A percentile compares a stretch with the other conserved stretches of the same genome.
phyloP scores from a whole-genome alignment of 2,329 filamentous ascomycete genomes.

The Xylaria arbuscula region DNA sequence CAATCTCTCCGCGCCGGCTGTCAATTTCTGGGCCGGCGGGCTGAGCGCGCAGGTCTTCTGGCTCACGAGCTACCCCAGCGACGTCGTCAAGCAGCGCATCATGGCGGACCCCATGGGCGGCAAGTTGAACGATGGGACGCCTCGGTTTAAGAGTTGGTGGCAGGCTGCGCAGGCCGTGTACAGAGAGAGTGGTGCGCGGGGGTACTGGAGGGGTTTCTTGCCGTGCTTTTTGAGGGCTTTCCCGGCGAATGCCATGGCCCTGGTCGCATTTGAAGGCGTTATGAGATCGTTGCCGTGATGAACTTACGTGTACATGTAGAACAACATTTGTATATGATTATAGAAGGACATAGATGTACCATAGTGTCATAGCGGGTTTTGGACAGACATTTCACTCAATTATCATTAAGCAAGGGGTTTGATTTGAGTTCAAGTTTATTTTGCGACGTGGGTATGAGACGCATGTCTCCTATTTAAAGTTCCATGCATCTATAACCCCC shows the following conservation, averaged over 20 bases:
- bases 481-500: slow-evolving; percentile 36
- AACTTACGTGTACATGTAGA: slow-evolving; percentile 20
- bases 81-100: slow-evolving; percentile 94
- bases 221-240: slow-evolving; percentile 95
- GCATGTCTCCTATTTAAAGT: slow-evolving; percentile 40
- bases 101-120: slow-evolving; percentile 94
- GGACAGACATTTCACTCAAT: slow-evolving; percentile 24
- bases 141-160: slow-evolving; percentile 79
- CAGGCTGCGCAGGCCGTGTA: slow-evolving; percentile 83
- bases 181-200: slow-evolving; percentile 77
- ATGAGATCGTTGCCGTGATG: slow-evolving; percentile 73
- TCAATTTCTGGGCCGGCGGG: slow-evolving; percentile 98
- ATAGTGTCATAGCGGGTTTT: neutral
- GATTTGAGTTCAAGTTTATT: slow-evolving; percentile 43
- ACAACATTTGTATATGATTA: neutral
- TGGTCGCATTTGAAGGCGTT: slow-evolving; percentile 92
- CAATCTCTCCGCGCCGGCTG: slow-evolving; percentile 75
- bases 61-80: slow-evolving; percentile 89
- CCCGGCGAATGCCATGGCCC: slow-evolving; percentile 92
- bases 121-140: slow-evolving; percentile 71
- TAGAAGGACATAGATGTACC: slow-evolving; percentile 6
- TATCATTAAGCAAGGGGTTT: slow-evolving; percentile 32
- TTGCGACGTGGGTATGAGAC: slow-evolving; percentile 33
- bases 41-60: slow-evolving; percentile 94
- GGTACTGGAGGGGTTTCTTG: slow-evolving; percentile 93